Evolutionary conservation across 192 early-diverging fungal species (phyloP), one percentile per base, ranked within the genome.

Genomic region (Linnemannia hyalina): DNA sequence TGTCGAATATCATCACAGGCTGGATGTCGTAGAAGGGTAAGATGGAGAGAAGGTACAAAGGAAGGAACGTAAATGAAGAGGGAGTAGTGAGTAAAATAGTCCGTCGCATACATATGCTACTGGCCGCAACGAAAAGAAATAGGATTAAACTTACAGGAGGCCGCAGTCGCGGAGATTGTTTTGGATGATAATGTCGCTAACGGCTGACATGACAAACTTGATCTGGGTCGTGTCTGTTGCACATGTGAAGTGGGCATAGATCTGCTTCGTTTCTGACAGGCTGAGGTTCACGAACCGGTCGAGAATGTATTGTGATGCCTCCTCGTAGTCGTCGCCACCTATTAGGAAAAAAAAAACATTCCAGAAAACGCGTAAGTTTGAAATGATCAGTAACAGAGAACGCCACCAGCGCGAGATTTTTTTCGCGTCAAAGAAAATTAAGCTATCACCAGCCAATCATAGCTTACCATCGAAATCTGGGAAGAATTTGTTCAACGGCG

Each of bases 401-500:
- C 26, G 46, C 26, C 29, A 47, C 38, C 22, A 18, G 6, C 47
- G 26, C 29, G 44, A 74, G 20, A 74, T 22, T 4, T 15, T 42
- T 6, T 26, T 3, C 44, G 18, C 44, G 6, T 8, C 22, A 60
- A 75, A 75, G 2, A 60, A 44, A 18, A 44, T 26, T 4, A 22
- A 77, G 18, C 3, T 23, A 42, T 36, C 41, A 4, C 49, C 18
- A 60, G 26, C 18, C 16, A 55, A 20, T 68, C 15, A 15, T 40
- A 29, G 26, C 10, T 74, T 84, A 81, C 83, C 88, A 44, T 85
- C 90, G 88, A 95, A 99, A 82, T 99, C 98, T 0, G 95, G 92
- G 92, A 99, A 99, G 86, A 95, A 99, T 69, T 95, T 93, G 11
- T 85, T 80, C 91, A 99, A 91, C 10, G 97, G 96, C n/a, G 94